phyloP scores from a whole-genome alignment of 176 grass and related monocot species.

The Zoysia pacifica region DNA sequence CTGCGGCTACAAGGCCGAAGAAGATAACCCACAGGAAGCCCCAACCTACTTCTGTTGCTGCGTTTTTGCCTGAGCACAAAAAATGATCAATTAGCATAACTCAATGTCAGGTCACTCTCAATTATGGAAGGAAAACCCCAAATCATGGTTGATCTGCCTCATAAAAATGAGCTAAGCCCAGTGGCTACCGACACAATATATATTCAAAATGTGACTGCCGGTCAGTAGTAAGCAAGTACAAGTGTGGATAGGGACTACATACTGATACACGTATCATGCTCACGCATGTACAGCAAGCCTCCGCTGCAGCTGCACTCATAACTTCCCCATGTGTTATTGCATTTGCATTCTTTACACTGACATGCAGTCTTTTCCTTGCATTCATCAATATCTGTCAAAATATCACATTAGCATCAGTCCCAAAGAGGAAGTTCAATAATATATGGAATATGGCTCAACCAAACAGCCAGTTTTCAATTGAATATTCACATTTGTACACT shows the following conservation, averaged over 20 bases:
- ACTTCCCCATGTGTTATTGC: conserved; percentile 95
- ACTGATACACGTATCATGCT: conserved; percentile 99
- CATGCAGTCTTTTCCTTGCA: conserved; percentile 82
- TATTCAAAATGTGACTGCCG: neutral
- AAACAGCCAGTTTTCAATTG: neutral
- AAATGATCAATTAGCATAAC: conserved; percentile 26
- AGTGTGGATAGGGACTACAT: conserved; percentile 8
- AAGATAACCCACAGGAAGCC: conserved; percentile 90
- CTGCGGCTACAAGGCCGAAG: conserved; percentile 61
- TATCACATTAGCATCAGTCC: conserved; percentile 18
- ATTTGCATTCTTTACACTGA: conserved; percentile 88
- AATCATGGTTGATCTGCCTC: neutral
- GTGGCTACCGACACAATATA: neutral
- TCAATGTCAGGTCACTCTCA: neutral
- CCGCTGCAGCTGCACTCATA: conserved; percentile 79
- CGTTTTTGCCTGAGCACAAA: conserved; percentile 59
- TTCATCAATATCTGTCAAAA: conserved; percentile 83
- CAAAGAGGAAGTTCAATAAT: neutral
- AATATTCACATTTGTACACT: neutral
- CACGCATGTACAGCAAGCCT: conserved; percentile 87
- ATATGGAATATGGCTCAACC: neutral
- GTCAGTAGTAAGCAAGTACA: neutral
- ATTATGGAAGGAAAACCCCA: neutral
- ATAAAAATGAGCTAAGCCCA: too few species aligned
- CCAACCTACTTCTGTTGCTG: conserved; percentile 60